phyloP scores from a whole-genome alignment of 2,329 filamentous ascomycete species.

The Beauveria medogensis region DNA sequence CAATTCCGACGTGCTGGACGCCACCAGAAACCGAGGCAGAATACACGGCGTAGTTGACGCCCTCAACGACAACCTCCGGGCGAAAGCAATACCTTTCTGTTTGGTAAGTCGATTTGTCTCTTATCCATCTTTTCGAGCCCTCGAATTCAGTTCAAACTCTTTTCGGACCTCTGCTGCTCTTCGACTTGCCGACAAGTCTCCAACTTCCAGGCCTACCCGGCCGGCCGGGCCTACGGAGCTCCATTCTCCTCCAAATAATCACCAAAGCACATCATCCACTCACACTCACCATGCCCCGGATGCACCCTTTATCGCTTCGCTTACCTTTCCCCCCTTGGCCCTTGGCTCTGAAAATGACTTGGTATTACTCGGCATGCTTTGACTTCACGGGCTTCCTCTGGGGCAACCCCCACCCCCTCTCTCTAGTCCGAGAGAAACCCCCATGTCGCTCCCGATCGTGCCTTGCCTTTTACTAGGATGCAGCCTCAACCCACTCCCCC shows the following conservation, averaged over 20 bases:
- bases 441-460: slow-evolving; percentile 5
- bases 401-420: neutral
- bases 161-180: neutral
- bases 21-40: neutral
- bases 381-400: neutral
- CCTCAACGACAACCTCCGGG: neutral
- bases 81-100: neutral
- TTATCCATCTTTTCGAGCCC: neutral
- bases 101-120: neutral
- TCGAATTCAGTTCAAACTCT: neutral
- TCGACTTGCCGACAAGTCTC: neutral
- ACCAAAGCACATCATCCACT: slow-evolving; percentile 1
- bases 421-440: neutral
- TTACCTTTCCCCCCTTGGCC: slow-evolving; percentile 1
- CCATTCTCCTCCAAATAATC: neutral
- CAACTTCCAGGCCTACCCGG: slow-evolving; percentile 1
- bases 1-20: neutral
- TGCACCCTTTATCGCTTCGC: neutral
- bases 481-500: slow-evolving; percentile 4
- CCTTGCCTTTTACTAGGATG: neutral
- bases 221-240: slow-evolving; percentile 9
- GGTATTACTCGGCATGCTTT: neutral
- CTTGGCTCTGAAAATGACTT: neutral
- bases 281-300: neutral
- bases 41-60: neutral